phyloP scores from a whole-genome alignment of 805 yeast species.

The Candida krabiensis region DNA sequence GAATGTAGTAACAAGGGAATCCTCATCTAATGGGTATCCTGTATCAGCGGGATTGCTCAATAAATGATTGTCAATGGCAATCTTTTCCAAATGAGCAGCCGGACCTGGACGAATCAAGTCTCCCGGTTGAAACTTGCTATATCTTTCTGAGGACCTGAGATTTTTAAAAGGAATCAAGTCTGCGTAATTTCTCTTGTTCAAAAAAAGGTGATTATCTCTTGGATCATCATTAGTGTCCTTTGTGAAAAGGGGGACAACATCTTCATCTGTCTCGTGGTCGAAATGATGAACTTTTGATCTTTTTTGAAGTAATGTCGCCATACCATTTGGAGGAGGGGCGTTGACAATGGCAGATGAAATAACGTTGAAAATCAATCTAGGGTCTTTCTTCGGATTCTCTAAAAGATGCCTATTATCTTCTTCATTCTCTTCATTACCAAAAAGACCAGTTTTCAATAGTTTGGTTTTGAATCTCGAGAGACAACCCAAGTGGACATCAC shows the following conservation, averaged over 20 bases:
- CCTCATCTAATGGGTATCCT: conserved; percentile 54
- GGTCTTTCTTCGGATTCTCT: conserved; percentile 63
- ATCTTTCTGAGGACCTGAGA: conserved; percentile 16
- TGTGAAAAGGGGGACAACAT: conserved; percentile 70
- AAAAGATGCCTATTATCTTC: conserved; percentile 41
- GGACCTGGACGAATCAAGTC: conserved; percentile 45
- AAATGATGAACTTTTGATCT: conserved; percentile 70
- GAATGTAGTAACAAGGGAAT: conserved; percentile 64
- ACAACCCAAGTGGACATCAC: conserved; percentile 91
- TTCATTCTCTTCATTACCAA: conserved; percentile 32
- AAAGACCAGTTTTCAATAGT: conserved; percentile 43
- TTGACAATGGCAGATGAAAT: conserved; percentile 89
- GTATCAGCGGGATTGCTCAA: conserved; percentile 21
- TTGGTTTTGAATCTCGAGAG: conserved; percentile 73
- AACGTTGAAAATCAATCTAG: conserved; percentile 75
- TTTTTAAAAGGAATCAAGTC: conserved; percentile 59
- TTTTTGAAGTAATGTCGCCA: conserved; percentile 71
- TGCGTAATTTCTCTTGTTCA: conserved; percentile 72
- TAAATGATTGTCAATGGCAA: conserved; percentile 6
- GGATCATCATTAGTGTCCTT: conserved; percentile 54
- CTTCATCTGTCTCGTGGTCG: conserved; percentile 68
- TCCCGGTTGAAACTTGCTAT: conserved; percentile 18
- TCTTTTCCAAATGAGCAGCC: conserved; percentile 19
- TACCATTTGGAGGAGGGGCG: conserved; percentile 88
- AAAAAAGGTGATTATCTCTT: conserved; percentile 46